Conservation (phyloP, 2,329 filamentous ascomycete species). For the Colletotrichum eremochloae region DNA sequence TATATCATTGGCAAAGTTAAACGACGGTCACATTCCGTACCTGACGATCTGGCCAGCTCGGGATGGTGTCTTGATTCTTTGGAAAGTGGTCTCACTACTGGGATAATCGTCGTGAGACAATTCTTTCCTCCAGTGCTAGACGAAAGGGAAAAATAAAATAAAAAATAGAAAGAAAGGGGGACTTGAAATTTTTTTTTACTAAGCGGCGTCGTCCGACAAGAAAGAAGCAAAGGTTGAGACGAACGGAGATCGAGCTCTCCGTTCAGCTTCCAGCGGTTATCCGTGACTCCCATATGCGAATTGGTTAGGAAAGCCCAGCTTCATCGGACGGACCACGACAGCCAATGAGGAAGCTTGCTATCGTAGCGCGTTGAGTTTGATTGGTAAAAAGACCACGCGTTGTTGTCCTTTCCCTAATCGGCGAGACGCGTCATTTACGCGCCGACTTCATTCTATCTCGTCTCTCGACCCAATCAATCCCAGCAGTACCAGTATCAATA, state of each 20-base stretch:
- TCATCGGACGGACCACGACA: constrained; percentile 15
- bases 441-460: constrained; percentile 38
- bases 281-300: constrained; percentile 25
- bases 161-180: neutral
- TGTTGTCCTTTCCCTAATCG: constrained; percentile 36
- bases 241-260: constrained; percentile 6
- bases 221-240: constrained; percentile 12
- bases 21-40: constrained; percentile 40
- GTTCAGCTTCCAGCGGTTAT: constrained; percentile 34
- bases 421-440: constrained; percentile 33
- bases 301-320: constrained; percentile 29
- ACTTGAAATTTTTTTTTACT: constrained; percentile 10
- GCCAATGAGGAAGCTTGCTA: constrained; percentile 15
- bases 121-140: constrained; percentile 14
- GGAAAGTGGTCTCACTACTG: constrained; percentile 28
- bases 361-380: constrained; percentile 11
- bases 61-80: constrained; percentile 23
- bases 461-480: constrained; percentile 32
- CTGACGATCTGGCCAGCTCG: constrained; percentile 40
- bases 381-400: constrained; percentile 30
- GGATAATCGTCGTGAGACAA: constrained; percentile 38
- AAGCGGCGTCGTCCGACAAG: constrained; percentile 3
- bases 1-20: constrained; percentile 37
- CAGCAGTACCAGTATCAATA: constrained; percentile 16
- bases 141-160: neutral